Evolutionary conservation across 768 basidiomycete species (phyloP).

Genomic region (Lentinula aciculospora): DNA sequence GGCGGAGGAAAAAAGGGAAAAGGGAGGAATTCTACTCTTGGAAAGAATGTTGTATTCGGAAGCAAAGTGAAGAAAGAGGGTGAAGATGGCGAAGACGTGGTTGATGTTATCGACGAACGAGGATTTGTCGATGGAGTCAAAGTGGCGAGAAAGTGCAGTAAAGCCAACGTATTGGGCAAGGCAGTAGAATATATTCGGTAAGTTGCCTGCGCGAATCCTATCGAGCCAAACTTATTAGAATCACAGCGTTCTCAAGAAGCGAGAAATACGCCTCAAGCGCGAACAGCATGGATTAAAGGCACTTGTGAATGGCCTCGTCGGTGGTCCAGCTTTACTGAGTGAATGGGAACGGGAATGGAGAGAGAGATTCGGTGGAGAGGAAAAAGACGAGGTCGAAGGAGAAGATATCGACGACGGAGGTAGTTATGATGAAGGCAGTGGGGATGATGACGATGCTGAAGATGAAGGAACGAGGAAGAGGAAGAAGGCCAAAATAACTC

Average conservation of each 20-base stretch:
- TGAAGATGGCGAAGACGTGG: slow-evolving; percentile 26
- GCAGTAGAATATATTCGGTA: slow-evolving; percentile 84
- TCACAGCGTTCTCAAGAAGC: slow-evolving; percentile 67
- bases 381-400: slow-evolving; percentile 62
- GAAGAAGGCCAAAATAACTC: slow-evolving; percentile 38
- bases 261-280: slow-evolving; percentile 63
- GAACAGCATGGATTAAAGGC: slow-evolving; percentile 74
- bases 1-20: slow-evolving; percentile 44
- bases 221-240: background rate
- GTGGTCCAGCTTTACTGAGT: slow-evolving; percentile 61
- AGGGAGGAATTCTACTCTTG: slow-evolving; percentile 21
- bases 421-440: slow-evolving; percentile 32
- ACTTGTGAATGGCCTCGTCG: slow-evolving; percentile 65
- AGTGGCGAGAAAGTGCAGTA: slow-evolving; percentile 86
- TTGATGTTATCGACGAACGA: slow-evolving; percentile 70
- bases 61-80: slow-evolving; percentile 23
- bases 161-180: slow-evolving; percentile 86
- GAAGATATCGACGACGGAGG: slow-evolving; percentile 38
- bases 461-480: slow-evolving; percentile 61
- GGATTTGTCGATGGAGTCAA: slow-evolving; percentile 92
- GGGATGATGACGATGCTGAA: slow-evolving; percentile 47
- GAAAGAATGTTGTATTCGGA: slow-evolving; percentile 18
- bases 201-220: slow-evolving; percentile 11
- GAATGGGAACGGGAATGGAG: slow-evolving; percentile 79
- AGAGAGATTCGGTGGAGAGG: slow-evolving; percentile 69